phyloP scores from a whole-genome alignment of 495 filamentous ascomycete genomes.

The Hypoxylon trugodes region DNA sequence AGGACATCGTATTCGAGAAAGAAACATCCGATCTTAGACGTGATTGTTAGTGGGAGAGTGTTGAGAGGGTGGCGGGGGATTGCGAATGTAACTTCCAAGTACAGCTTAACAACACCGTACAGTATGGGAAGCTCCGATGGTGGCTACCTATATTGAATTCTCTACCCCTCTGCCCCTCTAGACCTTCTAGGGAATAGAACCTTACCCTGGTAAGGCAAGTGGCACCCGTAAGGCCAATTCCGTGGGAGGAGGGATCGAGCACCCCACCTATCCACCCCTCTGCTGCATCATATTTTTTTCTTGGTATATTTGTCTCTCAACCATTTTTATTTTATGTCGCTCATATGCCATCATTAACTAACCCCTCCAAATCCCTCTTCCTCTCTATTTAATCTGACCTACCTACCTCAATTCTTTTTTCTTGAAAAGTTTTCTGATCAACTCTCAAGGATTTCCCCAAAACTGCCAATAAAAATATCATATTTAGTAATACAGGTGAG shows the following conservation, averaged over 20 bases:
- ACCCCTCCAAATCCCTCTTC: constrained; percentile 38
- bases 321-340: constrained; percentile 44
- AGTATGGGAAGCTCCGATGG: constrained; percentile 39
- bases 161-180: constrained; percentile 24
- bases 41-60: constrained; percentile 17
- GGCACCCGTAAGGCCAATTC: constrained; percentile 31
- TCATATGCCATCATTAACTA: constrained; percentile 45
- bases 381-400: constrained; percentile 37
- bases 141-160: too few species aligned
- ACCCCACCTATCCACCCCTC: constrained; percentile 31
- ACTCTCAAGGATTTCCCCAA: constrained; percentile 11
- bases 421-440: constrained; percentile 27
- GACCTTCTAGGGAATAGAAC: neutral
- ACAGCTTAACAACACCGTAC: constrained; percentile 22
- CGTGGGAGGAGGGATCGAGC: constrained; percentile 21
- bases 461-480: neutral
- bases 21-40: constrained; percentile 33
- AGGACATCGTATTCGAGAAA: constrained; percentile 12
- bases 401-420: constrained; percentile 20
- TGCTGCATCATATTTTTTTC: constrained; percentile 36
- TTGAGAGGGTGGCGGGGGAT: constrained; percentile 13
- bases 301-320: constrained; percentile 35
- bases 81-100: constrained; percentile 37
- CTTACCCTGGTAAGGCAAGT: neutral
- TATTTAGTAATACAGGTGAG: constrained; percentile 22